Evolutionary conservation across 225 moss, liverwort and hornwort species (phyloP).

Genomic region (Polytrichum formosum): DNA sequence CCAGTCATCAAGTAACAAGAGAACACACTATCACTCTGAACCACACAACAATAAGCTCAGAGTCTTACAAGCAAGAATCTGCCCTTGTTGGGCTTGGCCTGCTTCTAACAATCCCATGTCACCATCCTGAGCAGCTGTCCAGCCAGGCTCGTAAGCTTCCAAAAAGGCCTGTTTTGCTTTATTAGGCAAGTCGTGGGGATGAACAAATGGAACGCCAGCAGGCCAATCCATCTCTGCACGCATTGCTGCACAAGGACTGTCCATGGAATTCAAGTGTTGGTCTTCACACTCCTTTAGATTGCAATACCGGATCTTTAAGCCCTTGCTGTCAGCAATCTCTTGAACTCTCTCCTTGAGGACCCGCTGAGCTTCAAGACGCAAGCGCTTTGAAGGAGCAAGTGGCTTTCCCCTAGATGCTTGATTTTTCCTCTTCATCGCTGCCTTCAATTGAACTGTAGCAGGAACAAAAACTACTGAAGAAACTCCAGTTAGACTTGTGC

Average conservation of each 20-base stretch:
- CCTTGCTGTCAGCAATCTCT: slow-evolving; percentile 96
- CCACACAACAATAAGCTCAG: slow-evolving; percentile 14
- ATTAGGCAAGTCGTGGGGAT: slow-evolving; percentile 97
- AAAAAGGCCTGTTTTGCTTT: slow-evolving; percentile 98
- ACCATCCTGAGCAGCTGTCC: slow-evolving; percentile 95
- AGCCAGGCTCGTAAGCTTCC: slow-evolving; percentile 99
- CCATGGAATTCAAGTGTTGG: slow-evolving; percentile 71
- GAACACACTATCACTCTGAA: neutral
- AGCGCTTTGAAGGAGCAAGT: slow-evolving; percentile 90
- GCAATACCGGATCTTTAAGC: slow-evolving; percentile 94
- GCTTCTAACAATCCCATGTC: slow-evolving; percentile 78
- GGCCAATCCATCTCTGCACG: slow-evolving; percentile 99
- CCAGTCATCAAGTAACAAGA: neutral
- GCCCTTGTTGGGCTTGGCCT: slow-evolving; percentile 74
- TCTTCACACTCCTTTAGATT: slow-evolving; percentile 98
- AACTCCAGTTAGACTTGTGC: slow-evolving; percentile 1
- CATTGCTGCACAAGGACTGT: slow-evolving; percentile 87
- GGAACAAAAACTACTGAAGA: slow-evolving; percentile 47
- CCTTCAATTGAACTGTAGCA: slow-evolving; percentile 68
- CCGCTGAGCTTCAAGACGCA: slow-evolving; percentile 93
- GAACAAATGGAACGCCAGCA: slow-evolving; percentile 90
- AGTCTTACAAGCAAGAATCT: slow-evolving; percentile 90
- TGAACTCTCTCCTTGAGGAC: slow-evolving; percentile 96
- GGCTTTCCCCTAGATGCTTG: slow-evolving; percentile 95
- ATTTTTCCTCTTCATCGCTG: slow-evolving; percentile 84